These are phyloP conservation scores for Herpotrichia juniperi DNA, from an alignment of 2,329 filamentous ascomycete genomes.

Conservation along the genomic window DNA sequence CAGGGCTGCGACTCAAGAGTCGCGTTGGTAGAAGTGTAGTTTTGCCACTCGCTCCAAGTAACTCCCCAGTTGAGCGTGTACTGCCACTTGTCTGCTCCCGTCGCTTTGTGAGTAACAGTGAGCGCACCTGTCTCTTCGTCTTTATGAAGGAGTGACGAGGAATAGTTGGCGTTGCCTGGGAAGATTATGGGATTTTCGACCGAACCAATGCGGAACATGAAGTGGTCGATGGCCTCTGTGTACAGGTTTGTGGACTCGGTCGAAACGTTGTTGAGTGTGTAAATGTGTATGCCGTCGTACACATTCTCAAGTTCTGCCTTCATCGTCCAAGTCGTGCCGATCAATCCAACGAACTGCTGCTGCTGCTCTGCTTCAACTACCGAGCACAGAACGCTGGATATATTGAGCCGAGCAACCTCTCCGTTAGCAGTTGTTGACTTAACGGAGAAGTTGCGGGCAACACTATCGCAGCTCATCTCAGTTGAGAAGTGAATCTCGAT, in stretches of 20 bases:
- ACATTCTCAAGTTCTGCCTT: conserved; percentile 61
- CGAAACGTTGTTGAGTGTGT: conserved; percentile 63
- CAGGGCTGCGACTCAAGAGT: conserved; percentile 58
- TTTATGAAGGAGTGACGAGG: conserved; percentile 56
- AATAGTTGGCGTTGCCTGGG: conserved; percentile 63
- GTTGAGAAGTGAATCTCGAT: conserved; percentile 65
- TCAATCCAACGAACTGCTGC: conserved; percentile 57
- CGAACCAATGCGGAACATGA: conserved; percentile 66
- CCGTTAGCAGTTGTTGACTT: conserved; percentile 60
- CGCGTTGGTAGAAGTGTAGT: conserved; percentile 60
- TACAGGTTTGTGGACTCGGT: conserved; percentile 47
- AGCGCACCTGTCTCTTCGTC: conserved; percentile 48
- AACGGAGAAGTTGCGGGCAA: conserved; percentile 58
- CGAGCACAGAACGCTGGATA: conserved; percentile 53
- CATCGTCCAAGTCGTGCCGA: conserved; percentile 62
- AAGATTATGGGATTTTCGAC: conserved; percentile 66
- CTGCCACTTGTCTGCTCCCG: conserved; percentile 67
- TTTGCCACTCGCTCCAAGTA: conserved; percentile 63
- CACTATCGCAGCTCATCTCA: conserved; percentile 65
- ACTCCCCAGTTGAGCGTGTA: conserved; percentile 68
- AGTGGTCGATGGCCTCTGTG: conserved; percentile 64
- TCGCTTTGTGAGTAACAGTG: conserved; percentile 63
- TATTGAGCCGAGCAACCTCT: conserved; percentile 52
- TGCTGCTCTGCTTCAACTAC: conserved; percentile 36
- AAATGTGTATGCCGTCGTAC: conserved; percentile 64